Base-by-base conservation (phyloP, 371 early-diverging fungal genomes). In the Mortierella sp. region DNA sequence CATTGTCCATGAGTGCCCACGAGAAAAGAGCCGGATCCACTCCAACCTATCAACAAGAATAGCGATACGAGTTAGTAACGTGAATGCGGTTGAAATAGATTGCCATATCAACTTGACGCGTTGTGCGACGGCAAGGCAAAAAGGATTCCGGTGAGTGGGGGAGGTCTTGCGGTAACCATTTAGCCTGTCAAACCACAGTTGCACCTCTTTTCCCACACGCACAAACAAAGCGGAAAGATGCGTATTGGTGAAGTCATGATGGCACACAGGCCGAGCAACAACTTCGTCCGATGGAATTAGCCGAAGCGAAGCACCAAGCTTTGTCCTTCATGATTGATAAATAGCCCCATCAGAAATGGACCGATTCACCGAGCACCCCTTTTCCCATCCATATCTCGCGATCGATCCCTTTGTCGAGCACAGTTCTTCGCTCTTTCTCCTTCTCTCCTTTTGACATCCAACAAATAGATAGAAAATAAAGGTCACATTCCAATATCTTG, bases 1-100 rank as follows among this genome's bases (percentile, higher is more conserved):
- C 93, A 83, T 93, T 93, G 75, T 94, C 90, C 93, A 94, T 94
- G 55, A 94, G 80, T 11, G 92, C 91, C 94, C 94, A 94, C 10
- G 93, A 92, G 79, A 94, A 94, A 37, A 92, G 82, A 14, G 94
- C 93, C 70, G 88, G 78, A 78, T 90, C 90, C 26, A 90, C 89
- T 43, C 90, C 90, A 55, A 88, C 69, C 86, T 81, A 82, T 37
- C 64, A 21, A 44, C 59, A 71, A 74, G 21, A 28, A 57, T 4
- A 26, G 75, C 28, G 71, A 37, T 9, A 64, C 0, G 21, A 5
- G 64, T 64, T 37, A 64, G 40, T 69, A 75, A 59, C 53, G 54
- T 53, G 46, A 54, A 53, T 46, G 50, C 6, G 16, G 14, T 31
- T 26, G 24, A 34, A 19, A 69, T 51, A 48, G 26, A 53, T n/a